A percentile compares a stretch with the other conserved stretches of the same genome.
phyloP scores from a whole-genome alignment of 805 yeast genomes.

The Ogataea corticis region DNA sequence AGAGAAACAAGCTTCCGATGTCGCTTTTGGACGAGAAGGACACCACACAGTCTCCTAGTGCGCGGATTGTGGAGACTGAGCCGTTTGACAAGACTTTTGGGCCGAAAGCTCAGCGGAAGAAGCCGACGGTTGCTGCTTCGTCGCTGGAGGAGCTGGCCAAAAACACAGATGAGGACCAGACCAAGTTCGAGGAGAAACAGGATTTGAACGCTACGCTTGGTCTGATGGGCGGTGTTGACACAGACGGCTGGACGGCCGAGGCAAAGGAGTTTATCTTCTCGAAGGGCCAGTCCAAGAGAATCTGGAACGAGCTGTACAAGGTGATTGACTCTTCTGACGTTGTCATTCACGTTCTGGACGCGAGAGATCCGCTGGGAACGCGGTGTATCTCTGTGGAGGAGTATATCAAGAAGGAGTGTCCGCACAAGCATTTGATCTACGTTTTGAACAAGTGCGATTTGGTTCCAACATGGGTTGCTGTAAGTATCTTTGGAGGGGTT shows the following conservation, averaged over 20 bases:
- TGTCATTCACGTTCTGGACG: conserved; percentile 93
- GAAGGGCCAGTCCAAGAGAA: conserved; percentile 97
- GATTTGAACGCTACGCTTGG: conserved; percentile 77
- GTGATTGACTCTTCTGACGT: conserved; percentile 98
- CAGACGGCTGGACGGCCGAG: conserved; percentile 83
- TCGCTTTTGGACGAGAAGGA: conserved; percentile 88
- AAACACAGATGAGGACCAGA: conserved; percentile 55
- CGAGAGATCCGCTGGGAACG: conserved; percentile 96
- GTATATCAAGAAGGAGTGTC: conserved; percentile 88
- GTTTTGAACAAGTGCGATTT: conserved; percentile 96
- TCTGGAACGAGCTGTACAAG: conserved; percentile 96
- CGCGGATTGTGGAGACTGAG: conserved; percentile 86
- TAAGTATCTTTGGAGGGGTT: conserved; percentile 54
- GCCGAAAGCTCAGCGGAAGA: conserved; percentile 91
- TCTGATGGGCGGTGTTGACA: conserved; percentile 68
- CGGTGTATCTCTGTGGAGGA: conserved; percentile 92
- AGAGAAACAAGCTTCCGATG: conserved; percentile 94
- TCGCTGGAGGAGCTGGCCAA: conserved; percentile 79
- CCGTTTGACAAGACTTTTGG: conserved; percentile 82
- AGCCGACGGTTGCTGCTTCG: conserved; percentile 73
- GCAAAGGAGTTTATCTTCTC: conserved; percentile 95
- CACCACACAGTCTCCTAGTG: conserved; percentile 70
- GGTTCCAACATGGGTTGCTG: conserved; percentile 99
- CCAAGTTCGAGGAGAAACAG: conserved; percentile 67
- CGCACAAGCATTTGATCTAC: conserved; percentile 93